Evolutionary conservation across 176 grass and related monocot genomes (phyloP), one percentile per base, ranked within the genome.

Genomic region (Triticum dicoccoides): DNA sequence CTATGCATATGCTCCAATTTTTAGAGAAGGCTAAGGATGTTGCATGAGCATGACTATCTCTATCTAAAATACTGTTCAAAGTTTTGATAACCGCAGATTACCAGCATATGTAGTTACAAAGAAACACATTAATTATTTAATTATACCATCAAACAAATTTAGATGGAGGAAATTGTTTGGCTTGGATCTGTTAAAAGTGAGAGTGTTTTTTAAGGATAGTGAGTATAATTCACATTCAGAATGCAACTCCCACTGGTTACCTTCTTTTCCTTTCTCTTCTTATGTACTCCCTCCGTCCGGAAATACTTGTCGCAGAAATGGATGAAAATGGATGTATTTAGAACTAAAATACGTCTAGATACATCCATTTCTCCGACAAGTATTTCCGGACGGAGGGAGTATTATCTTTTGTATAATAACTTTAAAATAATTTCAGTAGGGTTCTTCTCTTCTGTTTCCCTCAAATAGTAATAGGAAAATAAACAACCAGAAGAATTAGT

Each of bases 201-300:
- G 44, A 52, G 14, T 49, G 23, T 51, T 18, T 30, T 76, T 17
- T 17, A 75, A 76, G 24, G 24, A 76, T 18, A 52, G 5, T 42
- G 33, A 24, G 33, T 83, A 35, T 71, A 63, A 38, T 78, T 71
- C 44, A 86, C 38, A 30, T 78, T 71, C 44, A 86, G 79, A 58
- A 75, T 45, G 32, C 5, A 63, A 64, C 59, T 82, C 54, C 44
- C 11, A 65, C 30, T 80, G 15, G 39, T 84, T 82, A 51, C 47
- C 41, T 76, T 76, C 18, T 75, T 76, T 51, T 24, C 12, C 20
- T 76, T 51, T 76, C 14, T 44, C 37, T 65, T 90, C 69, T 7
- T 49, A 65, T 73, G 68, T 79, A 30, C 29, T 30, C 29, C 29
- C 29, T 30, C 29, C 29, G 29, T 30, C 29, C 29, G 29, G 29